Evolutionary conservation across 495 filamentous ascomycete genomes (phyloP).

Genomic region (Penicillium paxilli): DNA sequence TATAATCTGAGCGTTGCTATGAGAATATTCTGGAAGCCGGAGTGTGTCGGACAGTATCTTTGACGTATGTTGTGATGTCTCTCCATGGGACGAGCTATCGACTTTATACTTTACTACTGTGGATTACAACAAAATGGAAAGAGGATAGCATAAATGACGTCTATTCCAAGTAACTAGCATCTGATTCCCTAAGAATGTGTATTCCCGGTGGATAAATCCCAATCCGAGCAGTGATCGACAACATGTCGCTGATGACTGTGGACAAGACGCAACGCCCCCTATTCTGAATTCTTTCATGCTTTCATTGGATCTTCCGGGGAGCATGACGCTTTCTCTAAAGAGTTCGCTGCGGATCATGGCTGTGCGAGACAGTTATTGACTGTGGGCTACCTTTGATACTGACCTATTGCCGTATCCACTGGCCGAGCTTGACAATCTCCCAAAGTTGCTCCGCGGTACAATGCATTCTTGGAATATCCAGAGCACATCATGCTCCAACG

Average conservation of each 20-base stretch:
- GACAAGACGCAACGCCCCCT: background rate
- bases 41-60: background rate
- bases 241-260: background rate
- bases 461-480: background rate
- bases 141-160: background rate
- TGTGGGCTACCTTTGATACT: background rate
- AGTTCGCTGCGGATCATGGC: background rate
- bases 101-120: background rate
- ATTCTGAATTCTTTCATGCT: background rate
- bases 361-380: background rate
- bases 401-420: background rate
- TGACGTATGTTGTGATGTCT: background rate
- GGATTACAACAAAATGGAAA: background rate
- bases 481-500: background rate
- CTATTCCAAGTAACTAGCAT: background rate
- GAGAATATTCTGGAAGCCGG: background rate
- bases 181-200: background rate
- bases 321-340: background rate
- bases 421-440: background rate
- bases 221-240: slow-evolving; percentile 2
- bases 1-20: background rate
- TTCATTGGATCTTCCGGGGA: background rate
- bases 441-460: slow-evolving; percentile 1
- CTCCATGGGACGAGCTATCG: background rate
- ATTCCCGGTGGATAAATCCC: background rate